Evolutionary conservation across 192 early-diverging fungal species (phyloP).

Genomic region (Mortierella claussenii): DNA sequence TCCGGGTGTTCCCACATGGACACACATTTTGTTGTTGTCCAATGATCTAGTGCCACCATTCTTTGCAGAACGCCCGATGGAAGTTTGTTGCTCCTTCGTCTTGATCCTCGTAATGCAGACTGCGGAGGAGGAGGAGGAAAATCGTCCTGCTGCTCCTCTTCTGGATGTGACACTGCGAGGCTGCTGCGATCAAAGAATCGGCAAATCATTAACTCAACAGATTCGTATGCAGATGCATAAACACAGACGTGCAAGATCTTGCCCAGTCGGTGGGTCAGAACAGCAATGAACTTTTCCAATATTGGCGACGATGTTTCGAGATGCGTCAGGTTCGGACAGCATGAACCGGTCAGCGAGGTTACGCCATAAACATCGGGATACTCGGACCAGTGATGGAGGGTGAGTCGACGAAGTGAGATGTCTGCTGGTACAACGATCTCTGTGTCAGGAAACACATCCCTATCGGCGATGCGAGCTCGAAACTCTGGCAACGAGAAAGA

Average conservation of each 20-base stretch:
- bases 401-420: conserved; percentile 9
- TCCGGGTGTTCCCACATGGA: conserved; percentile 13
- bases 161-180: conserved; percentile 10
- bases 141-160: not conserved
- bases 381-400: conserved; percentile 5
- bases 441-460: no score
- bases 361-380: not conserved
- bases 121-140: not conserved
- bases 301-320: conserved; percentile 3
- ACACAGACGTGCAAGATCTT: not conserved
- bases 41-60: conserved; percentile 9
- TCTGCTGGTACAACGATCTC: conserved; percentile 12
- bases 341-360: not conserved
- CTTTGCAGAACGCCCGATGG: no score
- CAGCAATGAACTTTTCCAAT: not conserved
- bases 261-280: not conserved
- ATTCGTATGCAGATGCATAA: not conserved
- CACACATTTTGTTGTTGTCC: conserved; percentile 2
- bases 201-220: not conserved
- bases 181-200: not conserved
- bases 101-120: no score
- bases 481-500: conserved; percentile 14
- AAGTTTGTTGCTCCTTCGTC: no score
- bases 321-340: conserved; percentile 1
- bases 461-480: not conserved